These are phyloP conservation scores for Diversispora epigaea DNA, from an alignment of 192 early-diverging fungal species.

Conservation along the genomic window DNA sequence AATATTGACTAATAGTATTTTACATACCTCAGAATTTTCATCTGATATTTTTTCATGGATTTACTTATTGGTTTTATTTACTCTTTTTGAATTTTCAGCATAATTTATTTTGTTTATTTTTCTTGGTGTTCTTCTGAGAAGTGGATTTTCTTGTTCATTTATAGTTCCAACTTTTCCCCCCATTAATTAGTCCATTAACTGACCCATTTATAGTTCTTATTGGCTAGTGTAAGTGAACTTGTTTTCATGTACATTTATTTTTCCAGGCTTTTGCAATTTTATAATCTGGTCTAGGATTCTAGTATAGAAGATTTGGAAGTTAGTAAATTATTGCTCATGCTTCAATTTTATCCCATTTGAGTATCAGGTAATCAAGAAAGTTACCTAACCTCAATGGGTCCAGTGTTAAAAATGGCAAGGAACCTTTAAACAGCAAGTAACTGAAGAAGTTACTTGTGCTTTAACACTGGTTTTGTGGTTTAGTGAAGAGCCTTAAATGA, in stretches of 20 bases:
- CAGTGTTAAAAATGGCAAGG: conserved; percentile 14
- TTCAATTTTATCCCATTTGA: conserved; percentile 26
- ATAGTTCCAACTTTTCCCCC: conserved; percentile 1
- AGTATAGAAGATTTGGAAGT: conserved; percentile 6
- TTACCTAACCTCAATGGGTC: conserved; percentile 10
- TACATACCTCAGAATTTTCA: conserved; percentile 14
- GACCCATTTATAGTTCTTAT: conserved; percentile 17
- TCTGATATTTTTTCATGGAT: conserved; percentile 1
- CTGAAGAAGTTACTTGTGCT: conserved; percentile 12
- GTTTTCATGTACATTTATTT: conserved; percentile 14
- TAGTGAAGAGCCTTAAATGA: conserved; percentile 26
- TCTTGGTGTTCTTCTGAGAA: conserved; percentile 12
- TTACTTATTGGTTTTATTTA: not conserved
- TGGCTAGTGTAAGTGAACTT: conserved; percentile 18
- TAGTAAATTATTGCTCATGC: conserved; percentile 2
- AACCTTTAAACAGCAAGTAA: conserved; percentile 22
- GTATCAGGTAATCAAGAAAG: not conserved
- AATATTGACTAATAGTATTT: conserved; percentile 9
- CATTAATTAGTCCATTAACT: conserved; percentile 9
- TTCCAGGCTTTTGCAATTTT: conserved; percentile 4
- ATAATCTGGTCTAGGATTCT: conserved; percentile 15
- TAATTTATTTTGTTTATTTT: conserved; percentile 8
- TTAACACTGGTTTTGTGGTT: conserved; percentile 24
- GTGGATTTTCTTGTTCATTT: conserved; percentile 11
- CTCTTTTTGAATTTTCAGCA: conserved; percentile 6